Base-by-base conservation (phyloP, 768 basidiomycete genomes). In the Filobasidium wieringae region DNA sequence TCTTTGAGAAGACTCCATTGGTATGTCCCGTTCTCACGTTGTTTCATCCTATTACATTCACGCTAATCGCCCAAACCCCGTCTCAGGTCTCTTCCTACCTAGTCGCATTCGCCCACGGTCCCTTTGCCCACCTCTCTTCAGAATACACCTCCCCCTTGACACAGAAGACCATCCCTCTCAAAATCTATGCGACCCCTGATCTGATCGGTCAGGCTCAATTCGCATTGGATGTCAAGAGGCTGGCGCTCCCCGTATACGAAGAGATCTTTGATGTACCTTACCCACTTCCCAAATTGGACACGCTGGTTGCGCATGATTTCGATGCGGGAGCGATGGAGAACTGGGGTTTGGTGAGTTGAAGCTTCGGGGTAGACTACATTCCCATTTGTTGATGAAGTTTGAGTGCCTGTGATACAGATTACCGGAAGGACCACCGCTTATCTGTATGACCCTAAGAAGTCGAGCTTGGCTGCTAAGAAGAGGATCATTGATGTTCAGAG, bases 61-160 rank as follows among this genome's bases (percentile, higher is more conserved):
- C n/a, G n/a, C n/a, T n/a, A n/a, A n/a, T n/a, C n/a, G n/a, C n/a
- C n/a, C n/a, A n/a, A n/a, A n/a, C n/a, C n/a, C n/a, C n/a, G n/a
- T n/a, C n/a, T n/a, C n/a, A n/a, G n/a, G 86, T 90, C 84, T 90
- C 87, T 1, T 84, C 85, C 2, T 92, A 95, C 76, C 81, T 93
- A 53, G 85, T 93, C 33, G 88, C 88, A 0, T 87, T 79, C 63
- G 89, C 89, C 29, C 89, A 88, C 50, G 74, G 74, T 30, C 63
- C 67, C 31, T 95, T 95, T 66, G 77, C 64, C 0, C 60, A 82
- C 72, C 74, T 90, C 57, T 85, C 89, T 66, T 81, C 80, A 59
- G 82, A 82, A 9, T 90, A 88, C 72, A 80, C 75, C 36, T 85
- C 87, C 68, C 86, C 87, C 8, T 71, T 92, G 45, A 86, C 85